Evolutionary conservation across 306 rosid species (phyloP), one percentile per base, ranked within the genome.

Genomic region (Phaseolus lunatus): DNA sequence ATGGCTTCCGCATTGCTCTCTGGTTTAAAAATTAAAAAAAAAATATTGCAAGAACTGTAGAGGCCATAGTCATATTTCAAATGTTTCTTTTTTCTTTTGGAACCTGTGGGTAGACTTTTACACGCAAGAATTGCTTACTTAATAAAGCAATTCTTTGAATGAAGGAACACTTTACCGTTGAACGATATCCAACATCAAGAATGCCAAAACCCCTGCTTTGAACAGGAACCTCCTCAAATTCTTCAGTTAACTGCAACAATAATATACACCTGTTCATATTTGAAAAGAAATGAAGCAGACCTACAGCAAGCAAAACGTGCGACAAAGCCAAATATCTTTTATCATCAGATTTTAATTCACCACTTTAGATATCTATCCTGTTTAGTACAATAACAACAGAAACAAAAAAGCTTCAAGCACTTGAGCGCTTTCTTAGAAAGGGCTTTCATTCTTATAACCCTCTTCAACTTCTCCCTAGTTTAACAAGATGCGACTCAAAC

Each of bases 201-300:
- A 94, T 90, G 74, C 96, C 98, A 82, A 94, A 94, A 33, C 98
- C 98, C 44, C 97, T 90, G 84, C 98, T 95, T 88, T 95, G 98
- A 81, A 95, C 98, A 33, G 92, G 89, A 82, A 92, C 84, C 84
- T 95, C 97, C 85, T 95, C 96, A 70, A 95, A 95, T 33, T 95
- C 98, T 87, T 95, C 97, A 8, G 88, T 88, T 88, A 95, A 63
- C 98, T 95, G 88, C 81, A 80, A 84, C 56, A 80, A 12, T 26
- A 56, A 41, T 59, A 19, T 33, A 35, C 7, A 37, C 7, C 10
- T 3, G n/a, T 37, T n/a, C 49, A 18, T 37, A 65, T 70, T 43
- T 20, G 6, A 69, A 75, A 61, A 45, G 64, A 44, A 68, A 76
- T 11, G 61, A 29, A 75, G 82, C 56, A 49, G 52, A 76, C 67